These are phyloP conservation scores for Nadsonia commutata DNA, from an alignment of 1,139 yeast species.

Conservation along the genomic window DNA sequence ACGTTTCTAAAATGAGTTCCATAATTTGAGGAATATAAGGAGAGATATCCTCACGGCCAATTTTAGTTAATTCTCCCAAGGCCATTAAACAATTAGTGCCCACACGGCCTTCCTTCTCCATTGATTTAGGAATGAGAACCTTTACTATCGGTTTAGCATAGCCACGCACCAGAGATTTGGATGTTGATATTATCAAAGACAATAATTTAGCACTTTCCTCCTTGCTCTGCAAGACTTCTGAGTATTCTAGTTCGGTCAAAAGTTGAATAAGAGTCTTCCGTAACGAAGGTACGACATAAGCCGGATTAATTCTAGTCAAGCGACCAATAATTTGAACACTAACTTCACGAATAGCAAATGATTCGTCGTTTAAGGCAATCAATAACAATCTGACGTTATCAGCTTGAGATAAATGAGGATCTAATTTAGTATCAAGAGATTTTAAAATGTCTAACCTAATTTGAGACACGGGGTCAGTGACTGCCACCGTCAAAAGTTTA, in stretches of 20 bases:
- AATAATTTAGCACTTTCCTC: constrained; percentile 78
- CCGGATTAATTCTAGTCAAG: constrained; percentile 76
- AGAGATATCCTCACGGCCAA: constrained; percentile 73
- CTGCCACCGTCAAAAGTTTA: constrained; percentile 64
- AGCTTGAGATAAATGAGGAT: constrained; percentile 88
- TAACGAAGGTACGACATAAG: constrained; percentile 85
- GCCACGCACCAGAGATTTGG: constrained; percentile 72
- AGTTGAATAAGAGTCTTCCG: constrained; percentile 77
- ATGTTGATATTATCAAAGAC: constrained; percentile 58
- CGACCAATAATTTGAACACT: constrained; percentile 74
- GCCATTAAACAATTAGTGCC: constrained; percentile 78
- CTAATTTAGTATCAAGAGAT: constrained; percentile 61
- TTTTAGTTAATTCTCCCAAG: constrained; percentile 79
- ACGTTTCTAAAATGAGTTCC: constrained; percentile 77
- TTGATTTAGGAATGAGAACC: constrained; percentile 63
- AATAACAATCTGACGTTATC: constrained; percentile 74
- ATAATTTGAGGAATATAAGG: constrained; percentile 62
- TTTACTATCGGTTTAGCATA: constrained; percentile 83
- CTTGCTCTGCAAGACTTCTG: constrained; percentile 56
- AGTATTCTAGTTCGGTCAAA: constrained; percentile 70
- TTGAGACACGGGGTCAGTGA: constrained; percentile 83
- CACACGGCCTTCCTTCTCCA: constrained; percentile 56
- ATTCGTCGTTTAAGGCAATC: constrained; percentile 85
- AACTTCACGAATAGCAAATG: constrained; percentile 67
- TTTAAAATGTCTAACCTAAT: constrained; percentile 67